Percentiles rank a stretch among this genome's conserved stretches.
Conservation (phyloP, 1,284 basidiomycete genomes). For the Earliella scabrosa region DNA sequence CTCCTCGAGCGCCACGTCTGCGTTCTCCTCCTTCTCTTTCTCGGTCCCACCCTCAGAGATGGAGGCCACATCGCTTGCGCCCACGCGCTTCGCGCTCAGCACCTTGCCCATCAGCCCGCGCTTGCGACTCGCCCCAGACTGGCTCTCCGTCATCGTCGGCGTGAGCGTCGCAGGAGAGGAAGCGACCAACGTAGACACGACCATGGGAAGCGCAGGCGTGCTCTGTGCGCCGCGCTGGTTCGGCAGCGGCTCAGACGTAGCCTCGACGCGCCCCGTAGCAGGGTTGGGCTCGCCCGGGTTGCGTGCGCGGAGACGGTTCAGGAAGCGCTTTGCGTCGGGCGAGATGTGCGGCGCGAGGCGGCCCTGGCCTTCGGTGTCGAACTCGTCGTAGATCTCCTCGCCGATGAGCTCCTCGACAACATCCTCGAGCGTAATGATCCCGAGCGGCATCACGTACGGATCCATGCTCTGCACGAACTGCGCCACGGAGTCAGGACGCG, state of each 20-base stretch:
- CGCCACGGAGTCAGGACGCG: neutral
- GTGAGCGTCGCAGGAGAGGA: constrained; percentile 4
- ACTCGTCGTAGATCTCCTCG: constrained; percentile 90
- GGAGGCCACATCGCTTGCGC: constrained; percentile 9
- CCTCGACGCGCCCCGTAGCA: neutral
- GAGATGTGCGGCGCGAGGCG: constrained; percentile 26
- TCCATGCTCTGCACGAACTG: constrained; percentile 78
- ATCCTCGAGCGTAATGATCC: constrained; percentile 93
- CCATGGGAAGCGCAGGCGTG: constrained; percentile 11
- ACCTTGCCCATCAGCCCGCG: constrained; percentile 19
- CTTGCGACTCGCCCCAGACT: constrained; percentile 7
- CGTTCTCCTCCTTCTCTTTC: neutral
- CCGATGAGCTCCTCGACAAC: constrained; percentile 91
- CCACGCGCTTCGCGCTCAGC: constrained; percentile 17
- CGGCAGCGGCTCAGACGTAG: neutral
- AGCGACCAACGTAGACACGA: constrained; percentile 1
- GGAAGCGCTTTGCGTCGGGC: constrained; percentile 22
- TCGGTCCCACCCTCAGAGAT: neutral
- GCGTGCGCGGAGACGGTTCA: constrained; percentile 13
- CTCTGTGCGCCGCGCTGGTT: constrained; percentile 13
- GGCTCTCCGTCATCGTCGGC: neutral
- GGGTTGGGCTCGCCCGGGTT: constrained; percentile 7
- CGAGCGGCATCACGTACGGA: constrained; percentile 76
- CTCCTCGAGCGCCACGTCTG: no score
- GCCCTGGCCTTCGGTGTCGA: constrained; percentile 50